Evolutionary conservation across 2,329 filamentous ascomycete species (phyloP).

Genomic region (Hypoxylon sp.): DNA sequence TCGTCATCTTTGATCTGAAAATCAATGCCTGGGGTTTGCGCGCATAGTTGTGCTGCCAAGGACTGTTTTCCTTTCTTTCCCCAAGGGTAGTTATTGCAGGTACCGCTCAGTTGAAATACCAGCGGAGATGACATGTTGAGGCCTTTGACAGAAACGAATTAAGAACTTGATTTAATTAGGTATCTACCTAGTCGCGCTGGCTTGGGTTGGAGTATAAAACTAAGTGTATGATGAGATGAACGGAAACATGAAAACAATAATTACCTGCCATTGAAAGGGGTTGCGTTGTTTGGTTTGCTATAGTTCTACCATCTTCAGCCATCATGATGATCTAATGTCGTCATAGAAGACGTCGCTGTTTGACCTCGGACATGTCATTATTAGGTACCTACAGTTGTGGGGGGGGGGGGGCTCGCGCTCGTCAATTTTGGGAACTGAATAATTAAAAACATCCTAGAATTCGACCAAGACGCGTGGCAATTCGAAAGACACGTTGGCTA

Average conservation of each 20-base stretch:
- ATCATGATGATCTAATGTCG: slow-evolving; percentile 39
- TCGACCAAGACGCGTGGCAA: neutral
- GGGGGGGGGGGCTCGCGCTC: too few relatives aligned
- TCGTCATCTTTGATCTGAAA: slow-evolving; percentile 72
- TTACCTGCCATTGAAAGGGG: too few relatives aligned
- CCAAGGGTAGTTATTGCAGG: slow-evolving; percentile 72
- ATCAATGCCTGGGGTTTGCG: slow-evolving; percentile 68
- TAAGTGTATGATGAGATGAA: too few relatives aligned
- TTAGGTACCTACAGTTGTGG: too few relatives aligned
- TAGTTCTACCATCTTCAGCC: neutral
- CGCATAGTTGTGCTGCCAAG: slow-evolving; percentile 70
- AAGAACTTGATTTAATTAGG: neutral
- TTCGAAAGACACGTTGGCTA: too few relatives aligned
- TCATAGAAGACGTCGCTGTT: slow-evolving; percentile 36
- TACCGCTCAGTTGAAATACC: slow-evolving; percentile 57
- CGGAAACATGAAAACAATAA: too few relatives aligned
- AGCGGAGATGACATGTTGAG: slow-evolving; percentile 39
- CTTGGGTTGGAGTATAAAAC: neutral
- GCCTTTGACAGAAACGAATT: neutral
- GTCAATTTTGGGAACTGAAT: slow-evolving; percentile 10
- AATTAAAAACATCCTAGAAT: neutral
- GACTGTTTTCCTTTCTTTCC: slow-evolving; percentile 73
- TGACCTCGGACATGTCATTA: slow-evolving; percentile 15
- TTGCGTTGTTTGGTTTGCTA: neutral
- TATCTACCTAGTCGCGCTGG: slow-evolving; percentile 1